phyloP scores from a whole-genome alignment of 164 flowering plant species.

The Houttuynia cordata region DNA sequence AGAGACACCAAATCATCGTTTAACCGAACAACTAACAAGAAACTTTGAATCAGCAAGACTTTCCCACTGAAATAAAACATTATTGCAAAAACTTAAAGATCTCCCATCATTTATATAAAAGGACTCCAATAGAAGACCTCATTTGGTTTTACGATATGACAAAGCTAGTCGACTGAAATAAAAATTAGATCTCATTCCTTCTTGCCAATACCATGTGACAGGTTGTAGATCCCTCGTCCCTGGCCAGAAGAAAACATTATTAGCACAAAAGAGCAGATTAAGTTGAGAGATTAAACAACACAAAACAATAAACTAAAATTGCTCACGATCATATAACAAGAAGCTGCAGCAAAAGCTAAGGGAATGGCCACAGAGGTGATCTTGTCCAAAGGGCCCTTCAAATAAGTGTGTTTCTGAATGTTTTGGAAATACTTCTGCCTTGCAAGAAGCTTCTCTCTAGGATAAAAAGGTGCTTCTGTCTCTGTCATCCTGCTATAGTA shows the following conservation, averaged over 20 bases:
- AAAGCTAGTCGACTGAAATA: too few relatives aligned
- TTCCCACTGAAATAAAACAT: too few relatives aligned
- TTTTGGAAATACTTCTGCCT: conserved; percentile 49
- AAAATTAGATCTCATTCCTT: too few relatives aligned
- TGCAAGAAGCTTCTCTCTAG: conserved; percentile 46
- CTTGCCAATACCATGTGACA: conserved; percentile 77
- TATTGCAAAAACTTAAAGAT: too few relatives aligned
- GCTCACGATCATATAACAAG: conserved; percentile 39
- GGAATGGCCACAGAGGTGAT: conserved; percentile 73
- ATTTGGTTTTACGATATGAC: too few relatives aligned
- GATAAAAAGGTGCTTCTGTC: conserved; percentile 39
- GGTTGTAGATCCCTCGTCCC: conserved; percentile 65
- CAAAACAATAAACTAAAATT: neutral
- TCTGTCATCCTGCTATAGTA: conserved; percentile 12
- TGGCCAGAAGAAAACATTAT: conserved; percentile 6
- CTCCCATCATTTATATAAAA: too few relatives aligned
- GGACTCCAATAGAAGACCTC: too few relatives aligned
- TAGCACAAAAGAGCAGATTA: neutral
- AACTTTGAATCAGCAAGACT: too few relatives aligned
- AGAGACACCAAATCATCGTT: too few relatives aligned
- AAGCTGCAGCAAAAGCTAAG: conserved; percentile 34
- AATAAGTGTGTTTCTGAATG: conserved; percentile 44
- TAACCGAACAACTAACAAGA: too few relatives aligned
- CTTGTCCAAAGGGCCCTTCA: conserved; percentile 52
- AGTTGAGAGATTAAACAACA: too few relatives aligned